Percentiles rank a stretch among this genome's conserved stretches.
These are phyloP conservation scores for Trypanosoma cruzi DNA, from an alignment of 208 protist genomes.

Conservation along the genomic window DNA sequence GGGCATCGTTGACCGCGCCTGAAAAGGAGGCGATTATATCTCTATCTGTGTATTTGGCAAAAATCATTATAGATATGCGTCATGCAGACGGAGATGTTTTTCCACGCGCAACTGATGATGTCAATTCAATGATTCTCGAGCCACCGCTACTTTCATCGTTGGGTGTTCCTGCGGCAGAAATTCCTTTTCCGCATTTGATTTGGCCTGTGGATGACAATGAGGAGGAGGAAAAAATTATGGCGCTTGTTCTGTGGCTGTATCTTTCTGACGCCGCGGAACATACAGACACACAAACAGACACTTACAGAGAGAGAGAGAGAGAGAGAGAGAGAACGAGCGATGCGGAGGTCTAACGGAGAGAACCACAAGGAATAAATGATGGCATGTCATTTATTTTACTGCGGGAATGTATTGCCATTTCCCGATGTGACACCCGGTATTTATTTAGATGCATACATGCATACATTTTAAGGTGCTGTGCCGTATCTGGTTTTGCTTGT, in stretches of 20 bases:
- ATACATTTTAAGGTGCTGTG: too few species aligned
- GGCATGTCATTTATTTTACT: too few species aligned
- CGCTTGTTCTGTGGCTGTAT: slow-evolving; percentile 30
- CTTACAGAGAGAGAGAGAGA: background rate
- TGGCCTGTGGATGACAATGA: background rate
- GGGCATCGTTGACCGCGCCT: background rate
- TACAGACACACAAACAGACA: background rate
- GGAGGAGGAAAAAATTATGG: slow-evolving; percentile 24
- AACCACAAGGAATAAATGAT: too few species aligned
- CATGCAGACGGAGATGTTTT: background rate
- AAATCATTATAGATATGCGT: background rate
- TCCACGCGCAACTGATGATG: background rate
- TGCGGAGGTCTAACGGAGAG: too few species aligned
- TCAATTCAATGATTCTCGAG: background rate
- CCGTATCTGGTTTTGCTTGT: too few species aligned
- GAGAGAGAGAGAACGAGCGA: too few species aligned
- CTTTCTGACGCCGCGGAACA: slow-evolving; percentile 15
- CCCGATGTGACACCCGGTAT: too few species aligned
- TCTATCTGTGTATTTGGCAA: slow-evolving; percentile 2
- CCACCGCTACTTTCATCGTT: background rate
- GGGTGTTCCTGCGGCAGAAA: too few species aligned
- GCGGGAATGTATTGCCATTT: too few species aligned
- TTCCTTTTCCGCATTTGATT: background rate
- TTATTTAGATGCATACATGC: too few species aligned
- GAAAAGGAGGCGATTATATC: background rate